Conservation (phyloP, 257 asterid species). For the Salvia miltiorrhiza region DNA sequence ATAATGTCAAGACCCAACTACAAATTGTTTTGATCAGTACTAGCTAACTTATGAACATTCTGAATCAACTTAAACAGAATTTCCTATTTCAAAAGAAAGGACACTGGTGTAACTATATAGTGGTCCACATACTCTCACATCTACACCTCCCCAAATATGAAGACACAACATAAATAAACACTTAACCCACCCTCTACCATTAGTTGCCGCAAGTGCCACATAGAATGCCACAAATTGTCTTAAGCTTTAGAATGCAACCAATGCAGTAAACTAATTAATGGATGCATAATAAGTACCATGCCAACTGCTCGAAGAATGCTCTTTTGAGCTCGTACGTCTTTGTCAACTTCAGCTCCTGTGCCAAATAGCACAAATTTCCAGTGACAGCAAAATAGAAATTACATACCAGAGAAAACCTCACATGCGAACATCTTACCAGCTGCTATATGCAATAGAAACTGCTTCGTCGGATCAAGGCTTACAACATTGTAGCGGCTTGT, state of each 20-base stretch:
- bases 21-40: not conserved
- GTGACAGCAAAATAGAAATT: conserved; percentile 14
- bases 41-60: conserved; percentile 6
- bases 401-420: conserved; percentile 8
- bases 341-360: conserved; percentile 78
- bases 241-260: not conserved
- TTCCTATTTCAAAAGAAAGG: not conserved
- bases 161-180: conserved; percentile 6
- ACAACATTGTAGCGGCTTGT: conserved; percentile 66
- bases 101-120: not conserved
- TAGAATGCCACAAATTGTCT: not conserved
- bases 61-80: not conserved
- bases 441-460: conserved; percentile 82
- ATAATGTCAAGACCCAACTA: not conserved
- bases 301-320: conserved; percentile 90
- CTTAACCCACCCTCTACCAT: not conserved
- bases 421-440: conserved; percentile 57
- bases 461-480: conserved; percentile 91
- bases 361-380: conserved; percentile 27
- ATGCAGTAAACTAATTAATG: not conserved
- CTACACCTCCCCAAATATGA: conserved; percentile 17
- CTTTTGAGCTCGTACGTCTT: conserved; percentile 78
- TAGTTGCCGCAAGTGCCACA: conserved; percentile 10
- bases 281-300: conserved; percentile 49
- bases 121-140: not conserved